Evolutionary conservation across 2,329 filamentous ascomycete species (phyloP).

Genomic region (Tolypocladium pustulatum): DNA sequence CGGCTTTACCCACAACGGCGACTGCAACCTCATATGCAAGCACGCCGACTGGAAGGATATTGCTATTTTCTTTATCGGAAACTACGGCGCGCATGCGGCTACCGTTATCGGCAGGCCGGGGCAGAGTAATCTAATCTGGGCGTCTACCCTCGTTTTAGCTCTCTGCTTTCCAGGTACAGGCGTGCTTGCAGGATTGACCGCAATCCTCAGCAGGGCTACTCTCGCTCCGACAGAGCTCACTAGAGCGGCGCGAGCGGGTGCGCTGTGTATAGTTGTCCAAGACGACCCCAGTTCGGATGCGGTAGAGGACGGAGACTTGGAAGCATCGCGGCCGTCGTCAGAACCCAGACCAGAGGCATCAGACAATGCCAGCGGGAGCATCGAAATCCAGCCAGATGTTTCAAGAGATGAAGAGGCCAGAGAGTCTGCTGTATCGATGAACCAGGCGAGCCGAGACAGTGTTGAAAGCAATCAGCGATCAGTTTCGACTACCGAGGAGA

Average conservation of each 20-base stretch:
- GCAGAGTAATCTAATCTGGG: neutral
- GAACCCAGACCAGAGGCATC: neutral
- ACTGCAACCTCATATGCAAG: slow-evolving; percentile 4
- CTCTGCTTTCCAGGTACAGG: slow-evolving; percentile 2
- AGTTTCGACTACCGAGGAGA: no score
- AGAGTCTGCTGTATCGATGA: no score
- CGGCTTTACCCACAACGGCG: slow-evolving; percentile 3
- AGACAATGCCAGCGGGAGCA: neutral
- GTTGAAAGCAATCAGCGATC: no score
- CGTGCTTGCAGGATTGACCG: neutral
- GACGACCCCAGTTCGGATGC: neutral
- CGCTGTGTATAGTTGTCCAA: slow-evolving; percentile 3
- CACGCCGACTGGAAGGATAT: slow-evolving; percentile 2
- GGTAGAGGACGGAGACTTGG: no score
- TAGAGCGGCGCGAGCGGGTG: slow-evolving; percentile 2
- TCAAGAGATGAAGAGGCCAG: no score
- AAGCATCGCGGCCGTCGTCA: neutral
- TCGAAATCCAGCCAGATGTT: no score
- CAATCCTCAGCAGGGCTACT: slow-evolving; percentile 5
- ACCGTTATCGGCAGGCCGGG: slow-evolving; percentile 1
- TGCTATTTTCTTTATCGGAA: slow-evolving; percentile 2
- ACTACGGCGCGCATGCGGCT: slow-evolving; percentile 3
- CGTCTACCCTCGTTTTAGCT: neutral
- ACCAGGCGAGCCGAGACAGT: no score
- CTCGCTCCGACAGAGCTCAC: slow-evolving; percentile 4